Percentiles rank a stretch among this genome's conserved stretches.
These are phyloP conservation scores for Candida piceae DNA, from an alignment of 805 yeast genomes.

Conservation along the genomic window DNA sequence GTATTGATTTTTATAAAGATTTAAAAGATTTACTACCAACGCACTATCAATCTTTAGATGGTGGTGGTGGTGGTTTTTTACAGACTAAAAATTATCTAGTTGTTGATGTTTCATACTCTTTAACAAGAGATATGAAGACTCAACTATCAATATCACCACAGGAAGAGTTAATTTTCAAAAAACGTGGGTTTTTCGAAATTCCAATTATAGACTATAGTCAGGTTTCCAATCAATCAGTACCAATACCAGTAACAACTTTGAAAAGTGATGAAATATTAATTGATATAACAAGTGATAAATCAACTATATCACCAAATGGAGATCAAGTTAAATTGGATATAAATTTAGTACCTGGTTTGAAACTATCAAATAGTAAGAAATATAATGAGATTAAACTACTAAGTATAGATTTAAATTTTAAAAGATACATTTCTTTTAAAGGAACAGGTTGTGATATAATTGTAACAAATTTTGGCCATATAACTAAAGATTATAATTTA, in stretches of 20 bases:
- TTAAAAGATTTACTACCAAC: conserved; percentile 1
- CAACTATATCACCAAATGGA: neutral
- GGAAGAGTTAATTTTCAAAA: conserved; percentile 1
- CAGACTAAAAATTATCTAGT: conserved; percentile 1
- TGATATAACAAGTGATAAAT: too few relatives aligned
- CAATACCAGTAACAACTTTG: neutral
- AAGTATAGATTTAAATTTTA: conserved; percentile 1
- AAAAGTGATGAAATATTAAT: conserved; percentile 1
- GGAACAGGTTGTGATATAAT: conserved; percentile 1
- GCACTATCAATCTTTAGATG: neutral
- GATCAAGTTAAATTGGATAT: neutral
- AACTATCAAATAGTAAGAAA: neutral
- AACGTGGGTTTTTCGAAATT: conserved; percentile 3
- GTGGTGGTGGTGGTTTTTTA: neutral
- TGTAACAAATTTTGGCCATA: neutral
- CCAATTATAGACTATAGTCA: conserved; percentile 1
- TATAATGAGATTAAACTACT: neutral
- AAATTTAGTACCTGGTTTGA: conserved; percentile 1
- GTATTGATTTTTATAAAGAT: conserved; percentile 1
- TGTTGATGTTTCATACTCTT: conserved; percentile 1
- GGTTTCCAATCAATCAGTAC: too few relatives aligned
- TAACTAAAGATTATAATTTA: neutral
- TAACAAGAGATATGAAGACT: too few relatives aligned
- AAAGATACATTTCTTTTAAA: conserved; percentile 1
- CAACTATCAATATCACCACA: too few relatives aligned